Base-by-base conservation (phyloP, 2,329 filamentous ascomycete species). In the Juglanconis sp. region DNA sequence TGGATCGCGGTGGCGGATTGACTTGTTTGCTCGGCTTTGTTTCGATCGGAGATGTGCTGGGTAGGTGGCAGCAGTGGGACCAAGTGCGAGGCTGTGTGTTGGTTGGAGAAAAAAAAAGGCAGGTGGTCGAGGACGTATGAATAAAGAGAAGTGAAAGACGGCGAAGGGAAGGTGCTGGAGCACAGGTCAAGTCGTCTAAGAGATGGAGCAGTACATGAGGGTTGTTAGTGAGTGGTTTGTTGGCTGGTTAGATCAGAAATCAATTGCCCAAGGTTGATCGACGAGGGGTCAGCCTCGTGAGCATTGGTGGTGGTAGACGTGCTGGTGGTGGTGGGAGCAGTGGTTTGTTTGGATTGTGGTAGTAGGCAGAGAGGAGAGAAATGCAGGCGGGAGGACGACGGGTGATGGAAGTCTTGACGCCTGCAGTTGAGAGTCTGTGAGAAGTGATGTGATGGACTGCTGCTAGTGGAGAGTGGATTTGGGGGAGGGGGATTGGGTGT, bases 121-220 rank as follows among this genome's bases (percentile, higher is more conserved):
- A 34, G 57, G 57, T 52, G 48, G 57, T 53, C 56, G 53, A 58
- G 56, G 38, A 56, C n/a, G 42, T 30, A 42, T 38, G 35, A 35
- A 24, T 24, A 17, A 51, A 53, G 56, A 48, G 56, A 48, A 51
- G 52, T 35, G 53, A 35, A 46, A 53, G 53, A 54, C 48, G 58
- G n/a, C 38, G 51, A 48, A 57, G 59, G 17, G 53, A 48, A 35
- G 34, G 55, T 53, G 55, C 34, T 24, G 34, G 53, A 36, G 34
- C 53, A 38, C 38, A 34, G n/a, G 35, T 11, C 24, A 30, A 30
- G 38, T 42, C 13, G 53, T 34, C 10, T 34, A 17, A 34, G 32
- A 36, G 46, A 49, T 36, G 17, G 44, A 48, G 35, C 53, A 48
- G 53, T 35, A 56, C 53, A 56, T 24, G 13, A 31, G 42, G 44